Conservation (phyloP, 2,329 filamentous ascomycete genomes). For the Alternaria solani region DNA sequence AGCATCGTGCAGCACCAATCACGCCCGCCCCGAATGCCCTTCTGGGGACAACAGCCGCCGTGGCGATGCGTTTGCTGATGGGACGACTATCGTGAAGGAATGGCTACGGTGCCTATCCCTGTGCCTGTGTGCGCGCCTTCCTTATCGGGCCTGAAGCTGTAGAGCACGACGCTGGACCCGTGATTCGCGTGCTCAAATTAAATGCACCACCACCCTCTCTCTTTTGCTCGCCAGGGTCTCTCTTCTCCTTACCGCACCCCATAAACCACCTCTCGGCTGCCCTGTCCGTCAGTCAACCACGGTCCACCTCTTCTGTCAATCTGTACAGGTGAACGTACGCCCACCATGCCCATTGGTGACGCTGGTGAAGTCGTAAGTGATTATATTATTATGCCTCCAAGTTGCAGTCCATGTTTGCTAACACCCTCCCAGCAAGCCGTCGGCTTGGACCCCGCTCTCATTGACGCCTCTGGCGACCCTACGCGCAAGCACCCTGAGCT, state of each 20-base stretch:
- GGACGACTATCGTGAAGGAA: slow-evolving; percentile 4
- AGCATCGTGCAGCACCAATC: slow-evolving; percentile 18
- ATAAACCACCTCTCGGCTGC: slow-evolving; percentile 2
- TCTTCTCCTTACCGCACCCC: slow-evolving; percentile 24
- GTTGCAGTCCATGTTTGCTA: slow-evolving; percentile 1
- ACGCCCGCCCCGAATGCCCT: slow-evolving; percentile 11
- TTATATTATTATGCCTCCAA: background rate
- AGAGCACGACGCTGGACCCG: slow-evolving; percentile 14
- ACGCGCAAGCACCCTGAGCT: slow-evolving; percentile 42
- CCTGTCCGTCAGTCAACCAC: slow-evolving; percentile 10
- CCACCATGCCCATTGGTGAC: slow-evolving; percentile 41
- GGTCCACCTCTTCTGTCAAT: background rate
- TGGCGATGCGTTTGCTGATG: slow-evolving; percentile 29
- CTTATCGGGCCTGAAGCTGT: slow-evolving; percentile 15
- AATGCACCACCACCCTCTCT: slow-evolving; percentile 17
- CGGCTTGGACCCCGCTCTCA: slow-evolving; percentile 45
- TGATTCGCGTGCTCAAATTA: slow-evolving; percentile 17
- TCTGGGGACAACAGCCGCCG: slow-evolving; percentile 24
- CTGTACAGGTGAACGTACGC: slow-evolving; percentile 9
- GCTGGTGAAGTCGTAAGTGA: slow-evolving; percentile 36
- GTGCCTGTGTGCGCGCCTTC: slow-evolving; percentile 20
- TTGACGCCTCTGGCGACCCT: slow-evolving; percentile 47
- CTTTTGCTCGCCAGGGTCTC: slow-evolving; percentile 18
- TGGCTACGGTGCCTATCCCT: slow-evolving; percentile 14
- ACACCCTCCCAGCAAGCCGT: slow-evolving; percentile 33